Evolutionary conservation across 2,329 filamentous ascomycete species (phyloP), one percentile per base, ranked within the genome.

Genomic region (Curvularia verruculosa): DNA sequence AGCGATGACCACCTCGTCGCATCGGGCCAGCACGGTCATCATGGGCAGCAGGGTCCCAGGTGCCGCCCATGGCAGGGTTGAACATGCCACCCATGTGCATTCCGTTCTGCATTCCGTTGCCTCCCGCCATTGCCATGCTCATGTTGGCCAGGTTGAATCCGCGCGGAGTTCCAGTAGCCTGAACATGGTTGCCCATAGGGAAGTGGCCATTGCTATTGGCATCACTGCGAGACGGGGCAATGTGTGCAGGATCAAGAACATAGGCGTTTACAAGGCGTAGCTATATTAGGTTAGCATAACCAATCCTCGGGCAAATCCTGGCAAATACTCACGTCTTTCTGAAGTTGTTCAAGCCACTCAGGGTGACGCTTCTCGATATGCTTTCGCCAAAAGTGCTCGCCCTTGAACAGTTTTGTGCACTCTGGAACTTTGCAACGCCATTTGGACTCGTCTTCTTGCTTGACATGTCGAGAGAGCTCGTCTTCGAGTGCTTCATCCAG

Each of bases 361-460:
- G 85, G 76, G 75, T 99, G 95, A 56, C 96, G 88, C 80, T 99
- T 99, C 78, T 98, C 94, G 15, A 98, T 89, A 70, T 99, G 95
- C 82, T 99, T 99, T 71, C 88, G 89, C 94, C 96, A 99, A 75
- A 99, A 99, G 68, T 94, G 87, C 41, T 96, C 90, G 56, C 95
- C 95, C 77, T 98, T 98, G 84, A 99, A 99, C 7, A 99, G 82
- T 78, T 99, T 99, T 10, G 90, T 89, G 78, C 95, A 99, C 37
- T 97, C 93, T 1, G 94, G 94, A 3, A 96, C 93, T 76, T 95
- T 96, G 84, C 95, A 99, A 59, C 96, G 87, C 83, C 89, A 99
- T 75, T 98, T 98, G 70, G 94, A 89, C 76, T 97, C 93, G 68
- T 99, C 96, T 76, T 99, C 95, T 77, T 98, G 94, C 80, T 97